Conservation (phyloP, 805 yeast species). For the Ogataea allantospora region DNA sequence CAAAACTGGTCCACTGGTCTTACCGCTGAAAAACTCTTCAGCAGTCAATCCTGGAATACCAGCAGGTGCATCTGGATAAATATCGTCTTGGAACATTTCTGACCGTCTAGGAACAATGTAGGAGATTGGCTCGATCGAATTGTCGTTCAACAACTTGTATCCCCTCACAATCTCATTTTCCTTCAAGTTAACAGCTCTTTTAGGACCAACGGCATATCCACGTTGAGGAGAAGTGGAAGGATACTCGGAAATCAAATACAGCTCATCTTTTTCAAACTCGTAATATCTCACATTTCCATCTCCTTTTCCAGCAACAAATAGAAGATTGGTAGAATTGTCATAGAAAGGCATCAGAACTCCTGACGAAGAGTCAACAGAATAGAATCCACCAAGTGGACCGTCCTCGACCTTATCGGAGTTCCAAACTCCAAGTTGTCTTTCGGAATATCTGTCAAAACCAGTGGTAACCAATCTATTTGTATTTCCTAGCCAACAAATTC, state of each 20-base stretch:
- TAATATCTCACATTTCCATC: constrained; percentile 96
- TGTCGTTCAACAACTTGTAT: constrained; percentile 86
- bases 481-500: constrained; percentile 90
- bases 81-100: constrained; percentile 88
- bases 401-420: constrained; percentile 66
- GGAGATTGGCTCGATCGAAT: constrained; percentile 83
- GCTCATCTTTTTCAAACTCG: constrained; percentile 82
- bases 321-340: constrained; percentile 75
- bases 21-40: constrained; percentile 77
- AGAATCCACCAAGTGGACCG: constrained; percentile 90
- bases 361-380: constrained; percentile 82
- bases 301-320: constrained; percentile 94
- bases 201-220: constrained; percentile 90
- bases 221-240: constrained; percentile 91
- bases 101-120: constrained; percentile 93
- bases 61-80: constrained; percentile 89
- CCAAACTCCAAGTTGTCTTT: constrained; percentile 96
- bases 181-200: constrained; percentile 69
- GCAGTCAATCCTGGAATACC: constrained; percentile 74
- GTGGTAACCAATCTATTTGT: constrained; percentile 85
- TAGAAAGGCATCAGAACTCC: constrained; percentile 92
- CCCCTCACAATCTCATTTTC: constrained; percentile 83
- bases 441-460: constrained; percentile 89
- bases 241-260: constrained; percentile 83
- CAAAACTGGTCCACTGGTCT: constrained; percentile 76